phyloP scores from a whole-genome alignment of 768 basidiomycete genomes.

The Kwoniella heveanensis region DNA sequence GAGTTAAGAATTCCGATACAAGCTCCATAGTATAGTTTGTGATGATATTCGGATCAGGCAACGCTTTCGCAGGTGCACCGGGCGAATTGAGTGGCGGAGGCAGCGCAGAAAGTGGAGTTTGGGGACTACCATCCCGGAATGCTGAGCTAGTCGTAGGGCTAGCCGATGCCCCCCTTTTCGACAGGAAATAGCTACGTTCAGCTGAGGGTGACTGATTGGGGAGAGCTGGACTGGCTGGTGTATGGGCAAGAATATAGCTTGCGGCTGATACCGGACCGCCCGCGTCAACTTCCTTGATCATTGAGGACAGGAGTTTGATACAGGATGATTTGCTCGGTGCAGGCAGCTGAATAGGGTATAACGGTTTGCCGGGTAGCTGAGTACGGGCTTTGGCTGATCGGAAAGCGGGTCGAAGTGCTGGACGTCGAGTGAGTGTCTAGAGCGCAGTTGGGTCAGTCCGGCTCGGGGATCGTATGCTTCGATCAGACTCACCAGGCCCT shows the following conservation, averaged over 20 bases:
- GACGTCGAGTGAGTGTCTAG: constrained; percentile 29
- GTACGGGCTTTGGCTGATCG: constrained; percentile 50
- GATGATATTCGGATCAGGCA: constrained; percentile 27
- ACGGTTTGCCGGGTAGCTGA: constrained; percentile 33
- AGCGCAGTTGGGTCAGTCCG: neutral
- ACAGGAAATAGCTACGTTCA: constrained; percentile 29
- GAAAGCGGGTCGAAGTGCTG: constrained; percentile 48
- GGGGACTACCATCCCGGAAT: constrained; percentile 17
- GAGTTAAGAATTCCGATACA: constrained; percentile 47
- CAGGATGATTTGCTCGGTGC: constrained; percentile 49
- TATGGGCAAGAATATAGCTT: constrained; percentile 8
- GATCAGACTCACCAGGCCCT: constrained; percentile 36
- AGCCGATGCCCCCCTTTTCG: constrained; percentile 10
- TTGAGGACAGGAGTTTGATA: constrained; percentile 38
- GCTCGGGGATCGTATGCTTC: too few relatives aligned
- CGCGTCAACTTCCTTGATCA: constrained; percentile 37
- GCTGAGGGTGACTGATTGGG: constrained; percentile 19
- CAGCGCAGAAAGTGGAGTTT: constrained; percentile 24
- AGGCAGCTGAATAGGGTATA: constrained; percentile 44
- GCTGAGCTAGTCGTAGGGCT: constrained; percentile 14
- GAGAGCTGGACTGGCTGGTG: neutral
- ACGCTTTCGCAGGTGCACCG: neutral
- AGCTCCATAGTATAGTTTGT: constrained; percentile 49
- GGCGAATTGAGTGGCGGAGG: constrained; percentile 14
- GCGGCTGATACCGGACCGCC: constrained; percentile 18